Conservation (phyloP, 345 rosid species). For the Rhizophora mangle region DNA sequence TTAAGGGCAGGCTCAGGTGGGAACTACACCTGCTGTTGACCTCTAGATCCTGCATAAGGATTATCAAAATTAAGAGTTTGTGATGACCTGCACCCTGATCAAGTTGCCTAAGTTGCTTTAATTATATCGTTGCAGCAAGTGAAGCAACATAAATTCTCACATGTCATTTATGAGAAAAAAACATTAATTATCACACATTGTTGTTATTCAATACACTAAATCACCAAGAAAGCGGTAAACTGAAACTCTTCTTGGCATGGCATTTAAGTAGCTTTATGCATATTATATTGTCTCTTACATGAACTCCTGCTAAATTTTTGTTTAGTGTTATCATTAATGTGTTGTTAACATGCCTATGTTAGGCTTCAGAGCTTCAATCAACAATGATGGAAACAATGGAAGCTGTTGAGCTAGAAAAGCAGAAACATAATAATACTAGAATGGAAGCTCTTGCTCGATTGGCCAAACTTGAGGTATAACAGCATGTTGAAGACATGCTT, state of each 20-base stretch:
- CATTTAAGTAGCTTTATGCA: not conserved
- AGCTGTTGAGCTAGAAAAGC: conserved; percentile 88
- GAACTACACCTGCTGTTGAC: too few relatives aligned
- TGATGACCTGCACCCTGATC: too few relatives aligned
- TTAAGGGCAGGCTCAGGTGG: too few relatives aligned
- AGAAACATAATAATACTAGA: conserved; percentile 91
- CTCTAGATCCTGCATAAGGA: too few relatives aligned
- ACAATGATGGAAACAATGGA: conserved; percentile 91
- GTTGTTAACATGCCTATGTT: conserved; percentile 14
- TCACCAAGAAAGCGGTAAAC: not conserved
- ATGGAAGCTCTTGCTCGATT: conserved; percentile 79
- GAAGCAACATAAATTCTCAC: too few relatives aligned
- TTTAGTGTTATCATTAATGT: not conserved
- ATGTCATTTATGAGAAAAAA: too few relatives aligned
- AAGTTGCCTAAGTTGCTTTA: too few relatives aligned
- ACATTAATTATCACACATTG: too few relatives aligned
- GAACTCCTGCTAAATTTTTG: not conserved
- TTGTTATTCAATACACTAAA: not conserved
- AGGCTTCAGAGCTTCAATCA: conserved; percentile 94
- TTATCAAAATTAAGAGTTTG: too few relatives aligned
- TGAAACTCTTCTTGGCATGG: not conserved
- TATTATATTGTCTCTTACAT: not conserved
- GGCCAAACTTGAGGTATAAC: conserved; percentile 81
- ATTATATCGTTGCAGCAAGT: too few relatives aligned
- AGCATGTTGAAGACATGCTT: conserved; percentile 8